These are phyloP conservation scores for Ogataea degrootiae DNA, from an alignment of 805 yeast species.

Conservation along the genomic window DNA sequence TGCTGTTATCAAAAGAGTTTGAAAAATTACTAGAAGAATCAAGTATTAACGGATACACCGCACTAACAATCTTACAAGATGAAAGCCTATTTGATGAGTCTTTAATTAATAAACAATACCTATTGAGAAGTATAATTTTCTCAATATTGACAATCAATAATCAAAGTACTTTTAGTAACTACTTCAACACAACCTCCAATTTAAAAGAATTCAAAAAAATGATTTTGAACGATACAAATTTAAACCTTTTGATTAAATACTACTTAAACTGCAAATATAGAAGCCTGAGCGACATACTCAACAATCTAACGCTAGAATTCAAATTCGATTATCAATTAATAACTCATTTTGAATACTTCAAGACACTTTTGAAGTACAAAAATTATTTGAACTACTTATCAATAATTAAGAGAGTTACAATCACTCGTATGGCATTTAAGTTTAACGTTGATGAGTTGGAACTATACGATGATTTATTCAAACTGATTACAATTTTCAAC, in stretches of 20 bases:
- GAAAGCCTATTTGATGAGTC: slow-evolving; percentile 10
- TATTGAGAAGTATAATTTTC: slow-evolving; percentile 18
- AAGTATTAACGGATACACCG: slow-evolving; percentile 10
- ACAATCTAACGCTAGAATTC: slow-evolving; percentile 7
- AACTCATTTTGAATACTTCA: slow-evolving; percentile 21
- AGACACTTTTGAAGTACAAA: slow-evolving; percentile 26
- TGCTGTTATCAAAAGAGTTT: slow-evolving; percentile 19
- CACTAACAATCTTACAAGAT: slow-evolving; percentile 14
- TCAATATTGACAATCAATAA: slow-evolving; percentile 17
- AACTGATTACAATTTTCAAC: slow-evolving; percentile 19
- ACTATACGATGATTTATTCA: slow-evolving; percentile 15
- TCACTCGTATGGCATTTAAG: slow-evolving; percentile 17
- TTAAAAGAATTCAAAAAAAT: slow-evolving; percentile 11
- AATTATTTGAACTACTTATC: slow-evolving; percentile 31
- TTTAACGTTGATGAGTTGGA: slow-evolving; percentile 15
- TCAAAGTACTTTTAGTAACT: slow-evolving; percentile 4
- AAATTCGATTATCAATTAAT: slow-evolving; percentile 20
- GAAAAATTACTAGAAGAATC: slow-evolving; percentile 10
- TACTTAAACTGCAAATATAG: slow-evolving; percentile 24
- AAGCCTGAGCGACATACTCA: slow-evolving; percentile 14
- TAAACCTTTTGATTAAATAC: slow-evolving; percentile 21
- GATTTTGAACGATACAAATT: slow-evolving; percentile 16
- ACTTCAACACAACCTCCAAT: slow-evolving; percentile 13
- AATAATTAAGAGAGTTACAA: slow-evolving; percentile 18
- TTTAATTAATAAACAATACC: slow-evolving; percentile 12